A percentile compares a stretch with the other conserved stretches of the same genome.
phyloP scores from a whole-genome alignment of 345 rosid species.

The Erodium maritimum region DNA sequence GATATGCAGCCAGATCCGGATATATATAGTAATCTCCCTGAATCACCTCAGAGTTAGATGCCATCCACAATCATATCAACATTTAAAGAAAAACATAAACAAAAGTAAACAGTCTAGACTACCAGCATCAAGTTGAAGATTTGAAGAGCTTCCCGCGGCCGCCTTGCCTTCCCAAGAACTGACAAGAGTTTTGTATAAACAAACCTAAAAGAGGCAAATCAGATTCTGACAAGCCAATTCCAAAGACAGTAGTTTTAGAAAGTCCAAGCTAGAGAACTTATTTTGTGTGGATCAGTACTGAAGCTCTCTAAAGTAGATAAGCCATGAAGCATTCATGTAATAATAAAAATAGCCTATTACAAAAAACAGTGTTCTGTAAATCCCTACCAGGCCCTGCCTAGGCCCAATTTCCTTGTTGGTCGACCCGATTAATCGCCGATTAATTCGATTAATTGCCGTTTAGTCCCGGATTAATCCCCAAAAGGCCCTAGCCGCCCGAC shows the following conservation, averaged over 20 bases:
- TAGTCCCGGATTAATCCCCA: too few relatives aligned
- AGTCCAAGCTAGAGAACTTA: neutral
- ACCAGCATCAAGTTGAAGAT: constrained; percentile 73
- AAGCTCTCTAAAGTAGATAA: too few relatives aligned
- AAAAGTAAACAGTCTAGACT: constrained; percentile 9
- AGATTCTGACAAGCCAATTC: neutral
- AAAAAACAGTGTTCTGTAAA: too few relatives aligned
- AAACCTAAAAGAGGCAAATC: constrained; percentile 45
- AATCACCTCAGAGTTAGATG: constrained; percentile 18
- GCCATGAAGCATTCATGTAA: neutral
- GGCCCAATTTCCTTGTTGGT: too few relatives aligned
- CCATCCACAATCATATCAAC: constrained; percentile 13
- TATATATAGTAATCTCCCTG: constrained; percentile 67
- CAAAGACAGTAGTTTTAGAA: neutral
- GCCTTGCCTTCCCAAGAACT: constrained; percentile 60
- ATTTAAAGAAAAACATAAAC: constrained; percentile 1
- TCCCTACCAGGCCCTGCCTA: too few relatives aligned
- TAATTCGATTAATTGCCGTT: too few relatives aligned
- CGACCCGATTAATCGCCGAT: too few relatives aligned
- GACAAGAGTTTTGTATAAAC: constrained; percentile 86
- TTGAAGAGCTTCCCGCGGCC: constrained; percentile 60
- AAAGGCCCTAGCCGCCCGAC: too few relatives aligned
- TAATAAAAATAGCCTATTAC: too few relatives aligned
- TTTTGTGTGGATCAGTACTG: too few relatives aligned
- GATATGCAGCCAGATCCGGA: constrained; percentile 94